Evolutionary conservation across 768 basidiomycete genomes (phyloP), one percentile per base, ranked within the genome.

Genomic region (Mycena crocata): DNA sequence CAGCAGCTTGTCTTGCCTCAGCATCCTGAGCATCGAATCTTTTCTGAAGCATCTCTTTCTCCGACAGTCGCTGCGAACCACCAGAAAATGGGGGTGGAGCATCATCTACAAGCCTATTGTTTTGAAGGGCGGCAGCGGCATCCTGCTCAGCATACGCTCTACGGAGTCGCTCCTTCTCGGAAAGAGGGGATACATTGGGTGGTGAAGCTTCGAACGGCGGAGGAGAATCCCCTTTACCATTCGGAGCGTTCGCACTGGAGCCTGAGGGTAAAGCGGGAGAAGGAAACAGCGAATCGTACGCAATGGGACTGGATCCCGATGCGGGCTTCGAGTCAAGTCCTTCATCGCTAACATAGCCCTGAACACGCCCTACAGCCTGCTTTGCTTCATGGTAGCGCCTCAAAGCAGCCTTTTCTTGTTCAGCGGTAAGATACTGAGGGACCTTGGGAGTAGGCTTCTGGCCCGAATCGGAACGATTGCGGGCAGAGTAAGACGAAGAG

Each of bases 351-450:
- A 68, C 72, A 52, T 62, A 74, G 46, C 77, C 76, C 62, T 92
- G 90, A 5, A 82, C 86, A 23, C 87, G 84, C 45, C 87, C 87
- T 19, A 93, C 92, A 8, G 93, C 92, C 50, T 81, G 80, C 74
- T 88, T 92, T 0, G 93, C 93, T 55, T 92, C 87, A 32, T 90
- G 83, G 73, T 92, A 94, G 64, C 88, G 81, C 68, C 75, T 82
- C 60, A 93, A 73, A 26, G 89, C 89, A 3, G 86, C 90, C 73
- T 94, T 94, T 77, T 94, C 93, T 73, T 92, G 85, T 66, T 89
- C 90, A 0, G 92, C 92, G 23, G 88, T 86, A 35, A 79, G 77
- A 71, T 87, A 91, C 32, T 85, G 84, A 32, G 87, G 85, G 5
- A 82, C 73, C 12, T 74, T 57, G 61, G 57, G 56, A 24, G 73